A percentile compares a stretch with the other conserved stretches of the same genome.
These are phyloP conservation scores for Neurospora pannonica DNA, from an alignment of 495 filamentous ascomycete species.

Conservation along the genomic window DNA sequence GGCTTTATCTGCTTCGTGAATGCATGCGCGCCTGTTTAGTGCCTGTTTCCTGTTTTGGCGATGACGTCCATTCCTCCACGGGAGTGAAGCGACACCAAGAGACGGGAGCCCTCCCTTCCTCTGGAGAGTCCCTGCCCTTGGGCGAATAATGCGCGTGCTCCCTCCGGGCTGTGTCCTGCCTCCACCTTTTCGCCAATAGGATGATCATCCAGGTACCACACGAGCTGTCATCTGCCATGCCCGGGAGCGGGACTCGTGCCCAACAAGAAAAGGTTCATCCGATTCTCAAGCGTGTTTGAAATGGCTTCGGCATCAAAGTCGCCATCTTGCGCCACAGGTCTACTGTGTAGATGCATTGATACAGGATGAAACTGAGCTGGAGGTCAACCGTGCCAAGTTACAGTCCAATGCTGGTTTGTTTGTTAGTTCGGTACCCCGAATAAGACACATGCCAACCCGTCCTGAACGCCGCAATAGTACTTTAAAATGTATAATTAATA, in stretches of 20 bases:
- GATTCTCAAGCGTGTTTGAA: background rate
- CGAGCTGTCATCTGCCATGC: background rate
- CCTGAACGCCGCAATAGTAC: background rate
- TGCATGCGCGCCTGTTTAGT: background rate
- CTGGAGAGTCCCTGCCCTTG: background rate
- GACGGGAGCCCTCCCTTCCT: background rate
- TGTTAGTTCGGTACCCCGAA: background rate
- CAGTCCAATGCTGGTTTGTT: background rate
- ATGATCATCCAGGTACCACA: background rate
- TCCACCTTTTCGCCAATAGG: background rate
- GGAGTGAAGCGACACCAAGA: background rate
- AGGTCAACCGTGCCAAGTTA: background rate
- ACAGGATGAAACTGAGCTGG: background rate
- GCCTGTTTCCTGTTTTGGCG: conserved; percentile 3
- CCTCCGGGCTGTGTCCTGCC: background rate
- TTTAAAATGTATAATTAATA: too few species aligned
- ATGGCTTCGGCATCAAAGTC: background rate
- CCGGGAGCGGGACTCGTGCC: background rate
- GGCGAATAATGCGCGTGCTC: background rate
- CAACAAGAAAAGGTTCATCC: background rate
- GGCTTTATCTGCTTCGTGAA: conserved; percentile 3
- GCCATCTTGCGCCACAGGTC: background rate
- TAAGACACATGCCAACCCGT: background rate
- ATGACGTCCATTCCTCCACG: conserved; percentile 1
- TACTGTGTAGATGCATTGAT: background rate